These are phyloP conservation scores for Lepidium aucheri DNA, from an alignment of 345 rosid species.

Conservation along the genomic window DNA sequence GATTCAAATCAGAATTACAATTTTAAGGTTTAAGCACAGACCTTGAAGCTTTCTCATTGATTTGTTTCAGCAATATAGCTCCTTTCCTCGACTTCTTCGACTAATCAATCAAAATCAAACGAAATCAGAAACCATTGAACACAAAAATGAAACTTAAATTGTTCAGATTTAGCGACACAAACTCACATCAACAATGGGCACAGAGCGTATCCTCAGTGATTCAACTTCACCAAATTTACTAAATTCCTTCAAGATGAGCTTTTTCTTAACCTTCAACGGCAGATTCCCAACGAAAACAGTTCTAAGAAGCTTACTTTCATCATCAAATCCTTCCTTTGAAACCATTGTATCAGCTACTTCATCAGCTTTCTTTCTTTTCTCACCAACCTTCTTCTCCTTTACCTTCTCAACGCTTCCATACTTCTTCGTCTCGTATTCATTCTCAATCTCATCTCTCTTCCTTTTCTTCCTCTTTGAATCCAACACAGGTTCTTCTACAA, in stretches of 20 bases:
- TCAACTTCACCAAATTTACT: constrained; percentile 77
- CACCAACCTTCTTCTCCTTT: constrained; percentile 41
- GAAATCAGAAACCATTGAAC: constrained; percentile 5
- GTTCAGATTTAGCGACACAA: not conserved
- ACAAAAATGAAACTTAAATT: not conserved
- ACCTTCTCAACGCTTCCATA: constrained; percentile 37
- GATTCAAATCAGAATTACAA: not conserved
- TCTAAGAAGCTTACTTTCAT: constrained; percentile 77
- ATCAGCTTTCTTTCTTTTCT: constrained; percentile 75
- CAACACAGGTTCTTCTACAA: constrained; percentile 10
- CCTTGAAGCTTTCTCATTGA: constrained; percentile 80
- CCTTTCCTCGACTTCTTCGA: constrained; percentile 84
- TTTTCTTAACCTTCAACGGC: constrained; percentile 80
- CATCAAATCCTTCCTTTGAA: constrained; percentile 74
- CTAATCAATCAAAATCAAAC: constrained; percentile 30
- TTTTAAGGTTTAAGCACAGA: constrained; percentile 18
- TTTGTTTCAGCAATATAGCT: constrained; percentile 60
- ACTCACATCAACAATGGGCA: constrained; percentile 79
- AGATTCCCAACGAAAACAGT: constrained; percentile 94
- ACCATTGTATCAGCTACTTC: constrained; percentile 40
- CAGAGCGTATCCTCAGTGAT: constrained; percentile 85
- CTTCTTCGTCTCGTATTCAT: constrained; percentile 58
- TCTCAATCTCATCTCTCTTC: constrained; percentile 90
- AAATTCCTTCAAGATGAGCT: constrained; percentile 59
- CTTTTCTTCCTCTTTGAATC: constrained; percentile 57